Conservation (phyloP, 257 asterid genomes). For the Avicennia marina region DNA sequence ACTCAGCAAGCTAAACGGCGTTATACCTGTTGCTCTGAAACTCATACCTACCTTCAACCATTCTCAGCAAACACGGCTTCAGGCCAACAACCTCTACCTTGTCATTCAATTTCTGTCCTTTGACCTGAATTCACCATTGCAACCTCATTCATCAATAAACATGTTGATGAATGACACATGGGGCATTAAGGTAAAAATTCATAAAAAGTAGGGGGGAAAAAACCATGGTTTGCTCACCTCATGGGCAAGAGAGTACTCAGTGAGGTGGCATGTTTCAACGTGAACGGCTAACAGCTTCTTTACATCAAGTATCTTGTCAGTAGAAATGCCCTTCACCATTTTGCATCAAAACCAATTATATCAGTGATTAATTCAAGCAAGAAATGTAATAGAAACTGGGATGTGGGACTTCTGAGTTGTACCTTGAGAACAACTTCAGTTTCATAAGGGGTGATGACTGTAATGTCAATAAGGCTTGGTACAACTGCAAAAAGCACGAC, state of each 20-base stretch:
- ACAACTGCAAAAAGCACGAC: slow-evolving; percentile 1
- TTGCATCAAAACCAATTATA: background rate
- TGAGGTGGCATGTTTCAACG: slow-evolving; percentile 89
- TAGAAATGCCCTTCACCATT: slow-evolving; percentile 80
- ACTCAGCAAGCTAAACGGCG: background rate
- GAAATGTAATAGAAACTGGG: too few species aligned
- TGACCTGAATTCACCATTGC: slow-evolving; percentile 52
- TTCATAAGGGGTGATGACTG: slow-evolving; percentile 6
- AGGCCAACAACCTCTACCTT: slow-evolving; percentile 69
- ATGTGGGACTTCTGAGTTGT: too few species aligned
- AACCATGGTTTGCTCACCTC: slow-evolving; percentile 44
- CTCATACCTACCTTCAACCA: slow-evolving; percentile 87
- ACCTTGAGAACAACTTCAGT: slow-evolving; percentile 9
- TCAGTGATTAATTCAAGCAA: too few species aligned
- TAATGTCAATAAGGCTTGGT: slow-evolving; percentile 9
- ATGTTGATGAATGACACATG: background rate
- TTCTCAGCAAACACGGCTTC: slow-evolving; percentile 82
- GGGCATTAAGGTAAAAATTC: background rate
- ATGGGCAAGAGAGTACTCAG: slow-evolving; percentile 73
- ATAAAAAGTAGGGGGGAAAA: background rate
- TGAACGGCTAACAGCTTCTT: slow-evolving; percentile 70
- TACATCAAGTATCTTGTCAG: slow-evolving; percentile 93
- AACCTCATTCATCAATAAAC: slow-evolving; percentile 4
- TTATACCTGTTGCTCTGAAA: slow-evolving; percentile 22
- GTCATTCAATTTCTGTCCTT: slow-evolving; percentile 71